Base-by-base conservation (phyloP, 805 yeast genomes). In the Saturnispora sekii region DNA sequence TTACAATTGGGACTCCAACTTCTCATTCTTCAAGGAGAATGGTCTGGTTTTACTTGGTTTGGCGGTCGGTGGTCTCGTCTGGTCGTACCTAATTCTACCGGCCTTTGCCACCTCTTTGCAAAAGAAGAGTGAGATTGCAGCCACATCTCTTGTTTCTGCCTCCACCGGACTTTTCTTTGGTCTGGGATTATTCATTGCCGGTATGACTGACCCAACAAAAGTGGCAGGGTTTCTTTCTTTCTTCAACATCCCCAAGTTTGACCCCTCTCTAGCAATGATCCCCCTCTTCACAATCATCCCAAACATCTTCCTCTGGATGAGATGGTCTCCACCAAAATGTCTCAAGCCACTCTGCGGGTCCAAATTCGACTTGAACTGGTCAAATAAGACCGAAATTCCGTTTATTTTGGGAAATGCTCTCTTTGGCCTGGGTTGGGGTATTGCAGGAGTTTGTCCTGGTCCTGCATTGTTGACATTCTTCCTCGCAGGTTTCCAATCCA, bases 341-440 rank as follows among this genome's bases (percentile, higher is more conserved):
- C 50, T 50, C 10, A 50, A 43, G 17, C 62, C 63, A 28, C 10
- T 47, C 14, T 45, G 65, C 7, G 51, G 35, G 2, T 48, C 48
- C 0, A 26, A 41, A 2, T 69, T 56, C 40, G 46, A 52, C 12
- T 46, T 65, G 33, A 58, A 59, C 17, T 58, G 45, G 33, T 44
- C 55, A 16, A 56, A 55, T 3, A 50, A 53, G 2, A 56, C 65
- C 2, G 51, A 62, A 0, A 17, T 40, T 0, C 59, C 56, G 32
- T 64, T 74, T 40, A 16, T 74, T 0, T 3, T 66, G 2, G 79
- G 79, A 2, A 62, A 68, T 47, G 58, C 58, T 0, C 10, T 72
- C 5, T 74, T 74, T 51, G 79, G 79, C 9, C 11, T 67, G 8
- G 79, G 79, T 0, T 74, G 79, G 79, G 79, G 76, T 1, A 31